Evolutionary conservation across 352 stramenopile species (phyloP), one percentile per base, ranked within the genome.

Genomic region (Phytopythium montanum): DNA sequence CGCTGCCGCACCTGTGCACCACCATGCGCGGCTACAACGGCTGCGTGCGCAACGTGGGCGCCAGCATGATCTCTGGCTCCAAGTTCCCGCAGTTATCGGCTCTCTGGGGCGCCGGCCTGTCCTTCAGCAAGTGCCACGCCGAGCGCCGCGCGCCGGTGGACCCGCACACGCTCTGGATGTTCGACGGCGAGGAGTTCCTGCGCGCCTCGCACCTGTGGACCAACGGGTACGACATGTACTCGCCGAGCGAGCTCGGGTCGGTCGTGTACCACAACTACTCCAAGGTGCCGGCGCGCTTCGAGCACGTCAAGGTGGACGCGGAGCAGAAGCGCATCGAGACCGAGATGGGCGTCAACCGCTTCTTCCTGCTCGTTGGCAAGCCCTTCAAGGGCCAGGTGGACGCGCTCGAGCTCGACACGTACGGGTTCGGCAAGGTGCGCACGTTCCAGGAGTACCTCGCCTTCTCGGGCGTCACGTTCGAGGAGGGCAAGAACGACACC

Each of bases 71-170:
- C 58, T 76, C 61, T 25, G 64, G 55, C 38, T 81, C 79, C 26
- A 90, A 93, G 60, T 85, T 81, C 55, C 85, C 85, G 18, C 83
- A 92, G 65, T 54, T 95, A 26, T 70, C 69, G 33, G 81, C 82
- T 33, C 65, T 94, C 9, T 94, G 85, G 85, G 82, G 85, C 25
- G 85, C 81, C 25, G 85, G 85, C 19, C 63, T 94, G 8, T 91
- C 79, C n/a, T 94, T 92, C 54, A 83, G 74, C 72, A 94, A 94
- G 68, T 94, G 85, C 59, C 85, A 94, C 59, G 83, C 85, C 12
- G 85, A 94, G 68, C 77, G 72, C 21, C 81, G 81, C 16, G 82
- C 88, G 53, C 75, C 62, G 2, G 75, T 94, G 38, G 85, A 94
- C 52, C 85, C 82, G 50, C 85, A 94, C 58, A 92, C 81, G 54